phyloP scores from a whole-genome alignment of 495 filamentous ascomycete genomes.

The Aspergillus coremiiformis region DNA sequence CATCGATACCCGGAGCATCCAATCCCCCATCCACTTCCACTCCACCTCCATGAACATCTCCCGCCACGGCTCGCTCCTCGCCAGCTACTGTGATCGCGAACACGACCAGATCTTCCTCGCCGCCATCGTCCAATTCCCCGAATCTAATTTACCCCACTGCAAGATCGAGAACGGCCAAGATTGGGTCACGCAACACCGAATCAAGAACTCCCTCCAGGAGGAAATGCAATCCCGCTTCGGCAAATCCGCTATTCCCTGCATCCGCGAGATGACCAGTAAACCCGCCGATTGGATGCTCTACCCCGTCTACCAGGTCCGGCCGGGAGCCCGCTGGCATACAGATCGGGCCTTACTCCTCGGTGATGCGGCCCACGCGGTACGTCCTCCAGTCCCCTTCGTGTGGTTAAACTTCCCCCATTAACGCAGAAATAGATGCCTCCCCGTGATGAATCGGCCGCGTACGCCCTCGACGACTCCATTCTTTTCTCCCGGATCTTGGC shows the following conservation, averaged over 20 bases:
- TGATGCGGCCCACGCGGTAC: slow-evolving; percentile 54
- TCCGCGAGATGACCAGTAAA: slow-evolving; percentile 42
- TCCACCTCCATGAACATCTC: slow-evolving; percentile 46
- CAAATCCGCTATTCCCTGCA: slow-evolving; percentile 36
- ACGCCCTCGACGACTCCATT: slow-evolving; percentile 55
- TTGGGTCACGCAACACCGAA: slow-evolving; percentile 35
- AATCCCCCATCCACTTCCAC: slow-evolving; percentile 32
- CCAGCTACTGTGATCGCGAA: slow-evolving; percentile 42
- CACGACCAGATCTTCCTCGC: slow-evolving; percentile 45
- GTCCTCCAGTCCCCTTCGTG: no score
- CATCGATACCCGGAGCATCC: slow-evolving; percentile 19
- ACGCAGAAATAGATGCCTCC: slow-evolving; percentile 48
- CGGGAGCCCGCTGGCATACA: slow-evolving; percentile 44
- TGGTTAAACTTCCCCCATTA: no score
- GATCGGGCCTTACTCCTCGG: slow-evolving; percentile 46
- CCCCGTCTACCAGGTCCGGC: slow-evolving; percentile 50
- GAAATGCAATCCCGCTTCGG: slow-evolving; percentile 42
- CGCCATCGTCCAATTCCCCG: slow-evolving; percentile 45
- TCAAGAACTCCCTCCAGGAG: slow-evolving; percentile 32
- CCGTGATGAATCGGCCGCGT: slow-evolving; percentile 52
- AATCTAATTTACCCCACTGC: slow-evolving; percentile 27
- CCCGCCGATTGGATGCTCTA: slow-evolving; percentile 50
- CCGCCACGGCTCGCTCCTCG: slow-evolving; percentile 47
- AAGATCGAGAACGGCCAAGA: slow-evolving; percentile 40
- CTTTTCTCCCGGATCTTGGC: slow-evolving; percentile 46